Base-by-base conservation (phyloP, 768 basidiomycete genomes). In the Lactarius quietus region DNA sequence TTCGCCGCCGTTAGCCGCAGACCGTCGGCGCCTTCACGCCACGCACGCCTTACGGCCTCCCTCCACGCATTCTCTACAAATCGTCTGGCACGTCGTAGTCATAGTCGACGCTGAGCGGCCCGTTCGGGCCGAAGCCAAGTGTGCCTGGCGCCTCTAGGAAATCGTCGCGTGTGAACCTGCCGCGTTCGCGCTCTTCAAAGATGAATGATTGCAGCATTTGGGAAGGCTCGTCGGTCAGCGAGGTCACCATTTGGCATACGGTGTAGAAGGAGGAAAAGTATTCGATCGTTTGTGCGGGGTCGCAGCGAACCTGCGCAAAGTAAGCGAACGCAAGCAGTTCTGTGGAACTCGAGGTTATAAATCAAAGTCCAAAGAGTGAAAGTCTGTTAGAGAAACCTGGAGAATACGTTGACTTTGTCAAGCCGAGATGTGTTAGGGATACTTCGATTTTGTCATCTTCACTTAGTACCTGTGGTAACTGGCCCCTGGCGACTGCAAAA, bases 321-420 rank as follows among this genome's bases (percentile, higher is more conserved):
- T 93, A 94, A 1, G 86, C 90, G 73, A 91, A 93, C n/a, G 78
- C 78, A 60, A 94, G 80, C 15, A 91, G 77, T 28, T 89, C 92
- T 93, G 69, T 23, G 31, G 18, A 43, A 43, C 33, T 48, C 17
- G 45, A 53, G 55, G 54, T 65, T 23, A 66, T 39, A 15, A 18
- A 17, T 35, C 6, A 26, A 20, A 28, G 17, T 3, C 6, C 33
- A 48, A 17, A 43, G 8, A 57, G 33, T 45, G 33, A 58, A 52
- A 20, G 23, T 29, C 1, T 23, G 26, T 62, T 38, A 1, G 26
- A 71, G 80, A 60, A 68, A 90, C 91, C 87, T 36, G 84, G 75
- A 9, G 88, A 84, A 71, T 85, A 90, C 15, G 86, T 84, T 54
- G 79, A 83, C 8, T 83, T 79, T 4, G 90, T 92, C 72, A 92